Base-by-base conservation (phyloP, 2,329 filamentous ascomycete species). In the Fusarium globosum region DNA sequence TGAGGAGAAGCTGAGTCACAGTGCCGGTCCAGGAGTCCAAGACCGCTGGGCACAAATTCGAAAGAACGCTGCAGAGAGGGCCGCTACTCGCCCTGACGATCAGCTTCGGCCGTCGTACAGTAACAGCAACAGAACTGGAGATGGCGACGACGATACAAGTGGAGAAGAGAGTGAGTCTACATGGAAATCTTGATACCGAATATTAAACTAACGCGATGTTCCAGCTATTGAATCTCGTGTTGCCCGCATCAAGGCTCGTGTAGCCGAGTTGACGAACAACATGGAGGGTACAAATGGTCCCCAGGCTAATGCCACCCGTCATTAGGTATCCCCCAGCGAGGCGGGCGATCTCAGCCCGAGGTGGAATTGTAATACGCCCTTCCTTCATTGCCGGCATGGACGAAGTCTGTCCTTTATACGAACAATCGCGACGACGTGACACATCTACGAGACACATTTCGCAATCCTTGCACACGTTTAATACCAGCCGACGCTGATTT, bases 31-130 rank as follows among this genome's bases (percentile, higher is more conserved):
- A 26, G 79, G 82, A 42, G 81, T 83, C 4, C 82, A 93, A 73
- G 95, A 98, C 80, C 91, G 96, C 61, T 99, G 96, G 96, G 96
- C 96, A 2, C 94, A 97, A 82, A 98, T 98, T 75, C 91, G 95
- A 74, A 96, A 95, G 87, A 98, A 98, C 78, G 96, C 96, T 16
- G 95, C 95, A 7, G 93, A 96, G 70, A 89, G 95, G 68, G 93
- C 93, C 41, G 86, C 89, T 12, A 88, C 87, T 61, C 88, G 90
- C 69, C 86, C 89, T 48, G 92, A 94, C 75, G 91, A 93, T 77
- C 88, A 91, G 72, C 85, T 85, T 74, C 87, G 87, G 43, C 87
- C 86, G 49, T 88, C 85, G 48, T 86, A 89, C 76, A 89, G 85
- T 75, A 88, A 88, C 78, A 86, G 89, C 76, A 89, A 85, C 77